These are phyloP conservation scores for Stemphylium lycopersici DNA, from an alignment of 2,329 filamentous ascomycete genomes.

Conservation along the genomic window DNA sequence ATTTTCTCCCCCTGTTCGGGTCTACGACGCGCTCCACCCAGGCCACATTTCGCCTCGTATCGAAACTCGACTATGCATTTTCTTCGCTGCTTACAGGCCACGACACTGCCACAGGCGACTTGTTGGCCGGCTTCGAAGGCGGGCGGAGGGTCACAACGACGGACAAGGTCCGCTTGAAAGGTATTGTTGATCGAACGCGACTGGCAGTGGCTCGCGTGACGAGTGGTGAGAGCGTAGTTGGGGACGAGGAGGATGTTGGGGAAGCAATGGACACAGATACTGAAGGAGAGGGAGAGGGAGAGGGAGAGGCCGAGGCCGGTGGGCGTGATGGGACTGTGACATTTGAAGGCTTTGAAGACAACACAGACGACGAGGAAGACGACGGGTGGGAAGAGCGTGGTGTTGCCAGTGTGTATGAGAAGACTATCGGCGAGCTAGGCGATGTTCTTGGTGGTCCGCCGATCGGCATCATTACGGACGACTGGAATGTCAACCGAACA, in stretches of 20 bases:
- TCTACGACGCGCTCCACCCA: constrained; percentile 67
- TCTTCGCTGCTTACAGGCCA: constrained; percentile 72
- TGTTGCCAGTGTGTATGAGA: constrained; percentile 74
- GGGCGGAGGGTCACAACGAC: constrained; percentile 73
- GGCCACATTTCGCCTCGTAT: constrained; percentile 72
- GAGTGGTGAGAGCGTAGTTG: constrained; percentile 58
- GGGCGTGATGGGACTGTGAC: constrained; percentile 29
- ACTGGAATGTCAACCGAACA: constrained; percentile 24
- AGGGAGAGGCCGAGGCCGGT: constrained; percentile 29
- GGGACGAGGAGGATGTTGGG: constrained; percentile 34
- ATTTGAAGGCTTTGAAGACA: constrained; percentile 51
- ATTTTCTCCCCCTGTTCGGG: constrained; percentile 75
- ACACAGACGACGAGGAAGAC: constrained; percentile 52
- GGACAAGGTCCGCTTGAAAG: constrained; percentile 87
- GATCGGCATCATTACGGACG: constrained; percentile 56
- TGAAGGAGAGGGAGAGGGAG: constrained; percentile 32
- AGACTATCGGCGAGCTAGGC: constrained; percentile 76
- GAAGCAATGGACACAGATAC: constrained; percentile 42
- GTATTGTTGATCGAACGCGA: constrained; percentile 77
- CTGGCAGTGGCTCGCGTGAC: constrained; percentile 72
- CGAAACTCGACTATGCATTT: constrained; percentile 85
- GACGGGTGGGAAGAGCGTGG: constrained; percentile 38
- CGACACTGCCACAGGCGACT: constrained; percentile 68
- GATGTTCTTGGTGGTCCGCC: constrained; percentile 63
- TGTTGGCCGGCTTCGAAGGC: constrained; percentile 72